A percentile compares a stretch with the other conserved stretches of the same genome.
Evolutionary conservation across 768 basidiomycete species (phyloP).

Genomic region (Lentinula raphanica): DNA sequence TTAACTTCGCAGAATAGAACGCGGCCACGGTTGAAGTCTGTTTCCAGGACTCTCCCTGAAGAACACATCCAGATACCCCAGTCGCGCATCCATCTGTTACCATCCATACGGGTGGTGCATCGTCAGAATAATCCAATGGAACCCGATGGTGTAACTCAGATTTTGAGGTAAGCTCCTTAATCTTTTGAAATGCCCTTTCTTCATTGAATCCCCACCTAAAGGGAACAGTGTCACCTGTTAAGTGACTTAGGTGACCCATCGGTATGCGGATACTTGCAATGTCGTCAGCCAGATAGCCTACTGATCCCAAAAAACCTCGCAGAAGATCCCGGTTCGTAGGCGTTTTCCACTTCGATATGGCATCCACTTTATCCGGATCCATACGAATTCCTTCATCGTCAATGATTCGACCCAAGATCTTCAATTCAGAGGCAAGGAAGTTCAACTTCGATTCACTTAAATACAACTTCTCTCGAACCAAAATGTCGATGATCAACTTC

Average conservation of each 20-base stretch:
- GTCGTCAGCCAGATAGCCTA: too few species aligned
- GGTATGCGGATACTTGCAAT: slow-evolving; percentile 18
- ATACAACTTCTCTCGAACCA: slow-evolving; percentile 24
- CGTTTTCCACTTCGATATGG: too few species aligned
- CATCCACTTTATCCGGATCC: slow-evolving; percentile 29
- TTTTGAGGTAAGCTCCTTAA: neutral
- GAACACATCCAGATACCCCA: slow-evolving; percentile 24
- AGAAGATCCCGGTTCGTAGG: too few species aligned
- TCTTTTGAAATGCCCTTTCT: neutral
- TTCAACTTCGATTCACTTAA: too few species aligned
- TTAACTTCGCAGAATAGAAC: slow-evolving; percentile 33
- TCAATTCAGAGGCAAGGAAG: slow-evolving; percentile 23
- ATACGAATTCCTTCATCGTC: slow-evolving; percentile 20
- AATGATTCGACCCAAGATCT: slow-evolving; percentile 24
- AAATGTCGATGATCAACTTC: slow-evolving; percentile 19
- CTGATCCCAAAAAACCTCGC: too few species aligned
- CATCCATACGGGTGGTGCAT: slow-evolving; percentile 19
- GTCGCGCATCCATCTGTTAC: slow-evolving; percentile 27
- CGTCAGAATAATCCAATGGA: slow-evolving; percentile 14
- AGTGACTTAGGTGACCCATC: slow-evolving; percentile 20
- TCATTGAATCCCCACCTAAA: slow-evolving; percentile 1
- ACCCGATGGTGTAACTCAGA: slow-evolving; percentile 16
- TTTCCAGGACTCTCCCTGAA: slow-evolving; percentile 22
- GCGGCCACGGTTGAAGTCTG: slow-evolving; percentile 19
- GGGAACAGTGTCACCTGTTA: slow-evolving; percentile 1